phyloP scores from a whole-genome alignment of 257 asterid genomes.

The Solanum rostratum region DNA sequence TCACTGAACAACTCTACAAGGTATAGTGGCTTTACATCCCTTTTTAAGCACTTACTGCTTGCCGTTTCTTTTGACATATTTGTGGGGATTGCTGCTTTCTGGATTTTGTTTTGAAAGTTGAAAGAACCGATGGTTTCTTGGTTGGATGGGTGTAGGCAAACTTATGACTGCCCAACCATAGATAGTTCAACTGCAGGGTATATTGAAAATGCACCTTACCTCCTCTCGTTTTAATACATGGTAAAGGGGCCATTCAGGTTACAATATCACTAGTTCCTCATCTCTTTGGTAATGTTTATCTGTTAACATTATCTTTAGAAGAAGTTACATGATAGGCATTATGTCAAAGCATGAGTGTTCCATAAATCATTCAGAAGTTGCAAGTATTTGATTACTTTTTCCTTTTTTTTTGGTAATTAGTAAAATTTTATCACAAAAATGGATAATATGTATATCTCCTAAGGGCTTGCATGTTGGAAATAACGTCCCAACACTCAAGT shows the following conservation, averaged over 20 bases:
- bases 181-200: neutral
- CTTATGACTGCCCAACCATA: neutral
- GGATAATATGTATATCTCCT: too few species aligned
- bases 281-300: neutral
- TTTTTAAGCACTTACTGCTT: neutral
- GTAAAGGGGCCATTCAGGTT: neutral
- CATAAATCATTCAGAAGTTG: neutral
- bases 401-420: neutral
- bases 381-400: neutral
- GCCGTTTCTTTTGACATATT: neutral
- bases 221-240: neutral
- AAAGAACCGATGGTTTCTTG: neutral
- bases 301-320: neutral
- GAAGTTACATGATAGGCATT: neutral
- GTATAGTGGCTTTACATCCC: constrained; percentile 12
- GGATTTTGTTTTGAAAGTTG: neutral
- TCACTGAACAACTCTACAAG: constrained; percentile 75
- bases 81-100: neutral
- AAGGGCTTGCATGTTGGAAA: too few species aligned
- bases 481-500: too few species aligned
- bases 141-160: neutral
- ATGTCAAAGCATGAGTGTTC: neutral
- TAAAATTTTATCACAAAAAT: too few species aligned
- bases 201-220: neutral
- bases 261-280: neutral